These are phyloP conservation scores for Wickerhamomyces chambardii DNA, from an alignment of 805 yeast species.

Conservation along the genomic window DNA sequence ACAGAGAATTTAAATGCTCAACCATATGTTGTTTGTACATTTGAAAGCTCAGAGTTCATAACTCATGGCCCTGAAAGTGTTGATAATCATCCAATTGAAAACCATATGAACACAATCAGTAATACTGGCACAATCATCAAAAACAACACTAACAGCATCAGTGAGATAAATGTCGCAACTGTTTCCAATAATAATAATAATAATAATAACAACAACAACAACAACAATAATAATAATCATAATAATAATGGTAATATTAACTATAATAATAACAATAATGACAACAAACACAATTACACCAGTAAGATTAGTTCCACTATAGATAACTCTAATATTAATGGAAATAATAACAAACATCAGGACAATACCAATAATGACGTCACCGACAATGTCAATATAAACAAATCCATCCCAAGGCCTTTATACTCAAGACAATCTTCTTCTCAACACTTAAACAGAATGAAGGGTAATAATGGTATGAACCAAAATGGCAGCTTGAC, in stretches of 20 bases:
- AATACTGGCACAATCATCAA: no score
- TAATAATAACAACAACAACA: conserved; percentile 21
- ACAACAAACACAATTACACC: conserved; percentile 1
- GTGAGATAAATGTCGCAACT: no score
- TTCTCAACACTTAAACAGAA: conserved; percentile 27
- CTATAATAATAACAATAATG: not conserved
- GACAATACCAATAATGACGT: conserved; percentile 20
- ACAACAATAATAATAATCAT: conserved; percentile 3
- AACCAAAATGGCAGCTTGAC: no score
- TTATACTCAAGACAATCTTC: conserved; percentile 35
- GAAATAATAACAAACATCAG: no score
- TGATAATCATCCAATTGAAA: conserved; percentile 19
- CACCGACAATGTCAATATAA: conserved; percentile 10
- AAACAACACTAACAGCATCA: no score
- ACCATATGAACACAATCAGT: no score
- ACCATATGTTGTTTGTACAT: conserved; percentile 88
- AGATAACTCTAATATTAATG: no score
- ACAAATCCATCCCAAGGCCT: conserved; percentile 21
- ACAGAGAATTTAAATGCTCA: conserved; percentile 47
- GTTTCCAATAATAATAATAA: no score
- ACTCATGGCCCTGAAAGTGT: conserved; percentile 61
- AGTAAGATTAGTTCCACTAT: no score
- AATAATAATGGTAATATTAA: not conserved
- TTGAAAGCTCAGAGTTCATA: conserved; percentile 85
- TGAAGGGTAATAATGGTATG: conserved; percentile 7